Evolutionary conservation across 2,329 filamentous ascomycete genomes (phyloP).

Genomic region (Didymella glomerata): DNA sequence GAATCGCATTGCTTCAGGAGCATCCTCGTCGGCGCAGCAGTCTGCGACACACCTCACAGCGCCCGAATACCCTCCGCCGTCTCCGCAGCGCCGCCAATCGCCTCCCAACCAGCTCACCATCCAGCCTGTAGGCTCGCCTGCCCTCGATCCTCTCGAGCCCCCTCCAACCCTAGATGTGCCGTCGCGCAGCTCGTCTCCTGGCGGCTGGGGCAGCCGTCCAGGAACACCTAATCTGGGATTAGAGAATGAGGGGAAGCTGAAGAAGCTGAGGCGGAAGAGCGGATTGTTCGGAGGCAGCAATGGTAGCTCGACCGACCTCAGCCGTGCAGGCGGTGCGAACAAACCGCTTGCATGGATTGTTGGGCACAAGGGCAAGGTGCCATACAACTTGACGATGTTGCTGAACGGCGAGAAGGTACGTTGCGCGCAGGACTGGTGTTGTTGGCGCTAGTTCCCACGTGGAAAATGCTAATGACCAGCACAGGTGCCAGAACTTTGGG

Average conservation of each 20-base stretch:
- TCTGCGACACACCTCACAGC: constrained; percentile 35
- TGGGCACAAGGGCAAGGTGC: constrained; percentile 63
- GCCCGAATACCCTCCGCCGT: constrained; percentile 44
- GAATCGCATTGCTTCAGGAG: constrained; percentile 44
- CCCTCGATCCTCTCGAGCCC: constrained; percentile 40
- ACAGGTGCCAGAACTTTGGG: constrained; percentile 68
- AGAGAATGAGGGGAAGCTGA: constrained; percentile 32
- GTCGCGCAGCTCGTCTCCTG: constrained; percentile 42
- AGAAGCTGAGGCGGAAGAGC: constrained; percentile 49
- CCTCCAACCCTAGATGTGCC: constrained; percentile 38
- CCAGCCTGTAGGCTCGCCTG: constrained; percentile 36
- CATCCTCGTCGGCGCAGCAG: constrained; percentile 13
- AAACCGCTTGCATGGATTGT: constrained; percentile 65
- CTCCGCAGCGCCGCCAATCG: constrained; percentile 26
- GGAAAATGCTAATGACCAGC: constrained; percentile 23
- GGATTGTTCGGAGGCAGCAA: constrained; percentile 43
- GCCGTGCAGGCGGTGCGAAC: constrained; percentile 15
- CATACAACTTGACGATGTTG: constrained; percentile 63
- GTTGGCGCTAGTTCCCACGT: constrained; percentile 14
- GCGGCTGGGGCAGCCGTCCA: constrained; percentile 34
- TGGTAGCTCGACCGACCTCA: constrained; percentile 33
- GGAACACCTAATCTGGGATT: constrained; percentile 30
- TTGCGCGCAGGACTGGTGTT: background rate
- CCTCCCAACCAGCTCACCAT: constrained; percentile 36
- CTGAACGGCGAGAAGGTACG: constrained; percentile 61